Base-by-base conservation (phyloP, 257 asterid genomes). In the Rhazya stricta region DNA sequence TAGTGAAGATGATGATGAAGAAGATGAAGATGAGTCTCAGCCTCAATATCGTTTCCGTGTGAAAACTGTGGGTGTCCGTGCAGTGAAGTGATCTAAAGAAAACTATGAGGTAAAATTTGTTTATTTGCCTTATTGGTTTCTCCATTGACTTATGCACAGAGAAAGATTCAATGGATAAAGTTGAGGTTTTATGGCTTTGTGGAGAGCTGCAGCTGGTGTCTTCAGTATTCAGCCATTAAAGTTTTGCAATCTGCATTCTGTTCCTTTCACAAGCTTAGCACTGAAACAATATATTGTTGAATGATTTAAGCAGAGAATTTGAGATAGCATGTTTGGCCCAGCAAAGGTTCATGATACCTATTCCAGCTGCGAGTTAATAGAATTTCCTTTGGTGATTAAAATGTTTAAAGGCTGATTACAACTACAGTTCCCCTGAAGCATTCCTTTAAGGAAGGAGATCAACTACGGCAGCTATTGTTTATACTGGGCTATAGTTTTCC, bases 41-140 rank as follows among this genome's bases (percentile, higher is more conserved):
- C 97, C 97, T 53, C 99, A 92, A 57, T 95, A 88, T 71, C 77
- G 97, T 53, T 92, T 95, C 81, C 97, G 94, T 74, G 96, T 95
- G 56, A 92, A 83, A 82, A 92, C 89, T 37, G 90, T 89, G 71
- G 98, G 97, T 32, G 96, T 92, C 67, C 91, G 84, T 57, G 86
- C 97, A 34, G 96, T 92, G 42, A 91, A 95, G 76, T 95, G 71
- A 87, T 39, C 50, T 3, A 36, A 23, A 45, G 37, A 69, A 70
- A 69, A 65, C 45, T 8, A 54, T 51, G n/a, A 29, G 56, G 48
- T 66, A 37, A 67, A 69, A 41, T 37, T 19, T 42, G 34, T 69
- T 60, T 50, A 67, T 34, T 71, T 67, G 73, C 71, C 77, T 57
- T 32, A 34, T 48, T 30, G 9, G 32, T 54, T 74, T 80, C 63